These are phyloP conservation scores for Acanthamoeba triangularis DNA, from an alignment of 208 protist genomes.

Conservation along the genomic window DNA sequence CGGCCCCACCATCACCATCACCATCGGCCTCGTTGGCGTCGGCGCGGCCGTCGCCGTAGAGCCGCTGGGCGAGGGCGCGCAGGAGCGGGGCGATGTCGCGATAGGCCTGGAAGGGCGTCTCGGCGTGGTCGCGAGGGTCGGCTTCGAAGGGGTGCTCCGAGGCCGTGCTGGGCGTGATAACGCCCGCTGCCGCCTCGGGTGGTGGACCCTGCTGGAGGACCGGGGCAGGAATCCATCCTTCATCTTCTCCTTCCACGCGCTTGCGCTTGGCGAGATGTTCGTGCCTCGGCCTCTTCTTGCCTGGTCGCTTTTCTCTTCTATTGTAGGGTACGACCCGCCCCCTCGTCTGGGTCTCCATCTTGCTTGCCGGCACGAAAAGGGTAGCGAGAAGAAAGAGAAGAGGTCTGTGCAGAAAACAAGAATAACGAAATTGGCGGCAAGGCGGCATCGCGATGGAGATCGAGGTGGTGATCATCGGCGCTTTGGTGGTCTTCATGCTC, in stretches of 20 bases:
- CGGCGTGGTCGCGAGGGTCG: constrained; percentile 90
- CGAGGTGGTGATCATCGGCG: background rate
- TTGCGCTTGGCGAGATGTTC: too few relatives aligned
- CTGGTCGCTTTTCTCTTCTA: background rate
- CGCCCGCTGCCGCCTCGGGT: background rate
- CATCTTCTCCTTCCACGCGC: too few relatives aligned
- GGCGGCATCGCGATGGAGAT: background rate
- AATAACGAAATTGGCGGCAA: background rate
- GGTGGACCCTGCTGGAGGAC: too few relatives aligned
- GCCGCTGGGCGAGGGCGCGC: constrained; percentile 84
- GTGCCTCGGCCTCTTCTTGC: too few relatives aligned
- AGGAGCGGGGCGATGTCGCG: constrained; percentile 89
- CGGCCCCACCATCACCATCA: background rate
- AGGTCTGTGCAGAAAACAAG: background rate
- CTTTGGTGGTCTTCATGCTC: background rate
- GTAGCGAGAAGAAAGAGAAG: too few relatives aligned
- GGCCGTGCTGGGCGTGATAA: background rate
- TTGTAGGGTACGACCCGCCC: background rate
- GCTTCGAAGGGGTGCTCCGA: constrained; percentile 23
- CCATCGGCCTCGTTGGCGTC: constrained; percentile 72
- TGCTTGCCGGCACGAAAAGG: background rate
- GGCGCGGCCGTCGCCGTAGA: constrained; percentile 67
- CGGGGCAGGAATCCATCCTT: too few relatives aligned
- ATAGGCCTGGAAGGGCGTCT: constrained; percentile 90
- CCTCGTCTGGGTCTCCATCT: background rate